Percentiles rank a stretch among this genome's conserved stretches.
These are phyloP conservation scores for Cercophora scortea DNA, from an alignment of 495 filamentous ascomycete species.

Conservation along the genomic window DNA sequence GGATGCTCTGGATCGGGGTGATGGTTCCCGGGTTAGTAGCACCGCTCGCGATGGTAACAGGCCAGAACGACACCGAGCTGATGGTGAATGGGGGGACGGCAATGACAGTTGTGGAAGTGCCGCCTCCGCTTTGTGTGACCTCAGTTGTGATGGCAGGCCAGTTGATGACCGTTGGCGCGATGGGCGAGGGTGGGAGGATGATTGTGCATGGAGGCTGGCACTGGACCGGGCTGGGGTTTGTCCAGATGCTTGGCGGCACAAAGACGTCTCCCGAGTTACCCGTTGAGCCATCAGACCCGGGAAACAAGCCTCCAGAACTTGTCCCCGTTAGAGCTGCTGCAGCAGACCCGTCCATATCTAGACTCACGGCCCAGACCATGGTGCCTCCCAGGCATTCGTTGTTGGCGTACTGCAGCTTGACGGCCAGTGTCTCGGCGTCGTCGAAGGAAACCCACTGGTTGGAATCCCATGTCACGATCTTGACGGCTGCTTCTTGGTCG, in stretches of 20 bases:
- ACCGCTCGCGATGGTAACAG: background rate
- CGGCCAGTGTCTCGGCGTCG: conserved; percentile 26
- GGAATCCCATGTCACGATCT: conserved; percentile 26
- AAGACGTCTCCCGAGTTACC: background rate
- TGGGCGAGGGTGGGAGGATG: background rate
- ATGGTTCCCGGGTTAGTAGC: background rate
- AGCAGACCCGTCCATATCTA: background rate
- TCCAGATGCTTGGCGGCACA: background rate
- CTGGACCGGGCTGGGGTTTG: background rate
- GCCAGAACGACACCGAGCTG: background rate
- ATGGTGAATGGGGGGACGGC: background rate
- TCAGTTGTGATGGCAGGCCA: background rate
- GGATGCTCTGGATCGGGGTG: background rate
- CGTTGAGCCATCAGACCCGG: background rate
- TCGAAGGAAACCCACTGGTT: conserved; percentile 23
- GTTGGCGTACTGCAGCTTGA: conserved; percentile 32
- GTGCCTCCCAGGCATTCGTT: conserved; percentile 11
- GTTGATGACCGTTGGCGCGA: background rate
- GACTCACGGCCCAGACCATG: conserved; percentile 5
- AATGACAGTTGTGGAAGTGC: background rate
- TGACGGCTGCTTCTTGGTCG: conserved; percentile 22
- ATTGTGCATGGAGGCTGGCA: background rate
- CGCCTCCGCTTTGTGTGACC: background rate
- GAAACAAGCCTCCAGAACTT: background rate
- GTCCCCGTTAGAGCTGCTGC: background rate